Conservation (phyloP, 2,329 filamentous ascomycete species). For the Pyricularia pennisetigena region DNA sequence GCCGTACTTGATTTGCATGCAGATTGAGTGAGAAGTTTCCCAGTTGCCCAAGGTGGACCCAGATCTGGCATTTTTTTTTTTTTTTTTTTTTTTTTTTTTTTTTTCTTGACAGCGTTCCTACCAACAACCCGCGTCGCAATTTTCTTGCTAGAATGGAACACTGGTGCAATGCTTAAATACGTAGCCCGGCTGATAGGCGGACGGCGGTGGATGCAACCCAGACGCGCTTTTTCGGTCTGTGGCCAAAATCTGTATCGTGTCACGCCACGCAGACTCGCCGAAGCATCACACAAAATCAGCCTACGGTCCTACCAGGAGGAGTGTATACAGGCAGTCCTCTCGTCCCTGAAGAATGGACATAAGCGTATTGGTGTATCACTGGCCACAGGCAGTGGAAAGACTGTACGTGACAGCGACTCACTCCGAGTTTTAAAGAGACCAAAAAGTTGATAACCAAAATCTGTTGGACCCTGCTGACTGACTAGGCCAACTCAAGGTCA, state of each 20-base stretch:
- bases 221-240: not conserved
- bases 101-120: not conserved
- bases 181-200: not conserved
- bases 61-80: not conserved
- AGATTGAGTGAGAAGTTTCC: not conserved
- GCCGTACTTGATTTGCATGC: too few relatives aligned
- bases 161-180: not conserved
- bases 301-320: conserved; percentile 85
- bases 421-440: not conserved
- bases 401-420: conserved; percentile 36
- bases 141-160: not conserved
- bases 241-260: not conserved
- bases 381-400: conserved; percentile 84
- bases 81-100: not conserved
- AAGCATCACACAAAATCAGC: conserved; percentile 27
- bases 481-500: conserved; percentile 47
- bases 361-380: conserved; percentile 76
- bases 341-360: conserved; percentile 58
- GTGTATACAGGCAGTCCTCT: conserved; percentile 74
- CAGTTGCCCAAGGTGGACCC: not conserved
- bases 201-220: conserved; percentile 6
- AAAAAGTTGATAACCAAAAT: not conserved
- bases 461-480: conserved; percentile 1
- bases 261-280: not conserved
- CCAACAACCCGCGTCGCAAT: not conserved